Conservation (phyloP, 495 filamentous ascomycete genomes). For the Letharia lupina region DNA sequence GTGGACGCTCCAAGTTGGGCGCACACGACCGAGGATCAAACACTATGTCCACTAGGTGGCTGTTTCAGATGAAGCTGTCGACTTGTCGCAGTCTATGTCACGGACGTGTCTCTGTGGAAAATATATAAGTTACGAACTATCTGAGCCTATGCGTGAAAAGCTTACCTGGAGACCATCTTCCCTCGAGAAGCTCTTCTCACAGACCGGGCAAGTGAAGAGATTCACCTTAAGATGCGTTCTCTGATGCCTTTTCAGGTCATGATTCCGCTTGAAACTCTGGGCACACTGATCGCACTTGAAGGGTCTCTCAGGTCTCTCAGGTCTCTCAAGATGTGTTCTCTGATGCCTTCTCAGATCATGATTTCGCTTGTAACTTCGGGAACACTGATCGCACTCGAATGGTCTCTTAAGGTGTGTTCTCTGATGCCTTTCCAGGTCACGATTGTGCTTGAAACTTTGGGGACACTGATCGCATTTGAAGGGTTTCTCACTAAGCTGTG, state of each 20-base stretch:
- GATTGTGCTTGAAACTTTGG: conserved; percentile 90
- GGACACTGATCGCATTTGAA: conserved; percentile 92
- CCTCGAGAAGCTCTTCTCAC: conserved; percentile 91
- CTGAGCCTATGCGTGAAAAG: conserved; percentile 10
- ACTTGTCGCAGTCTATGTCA: conserved; percentile 70
- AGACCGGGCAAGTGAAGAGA: conserved; percentile 82
- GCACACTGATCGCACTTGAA: too few relatives aligned
- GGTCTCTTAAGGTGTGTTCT: conserved; percentile 7
- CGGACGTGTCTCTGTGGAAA: conserved; percentile 70
- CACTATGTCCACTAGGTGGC: too few relatives aligned
- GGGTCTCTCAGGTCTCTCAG: conserved; percentile 47
- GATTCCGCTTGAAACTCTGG: conserved; percentile 74
- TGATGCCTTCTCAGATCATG: too few relatives aligned
- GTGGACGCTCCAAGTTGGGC: background rate
- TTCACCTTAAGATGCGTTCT: conserved; percentile 90
- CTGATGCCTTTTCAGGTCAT: conserved; percentile 92
- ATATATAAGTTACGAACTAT: conserved; percentile 27
- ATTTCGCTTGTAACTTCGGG: too few relatives aligned
- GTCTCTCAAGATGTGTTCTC: too few relatives aligned
- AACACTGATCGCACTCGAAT: too few relatives aligned
- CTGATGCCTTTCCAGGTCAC: conserved; percentile 92
- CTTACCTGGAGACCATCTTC: conserved; percentile 94
- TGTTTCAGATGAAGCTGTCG: background rate
- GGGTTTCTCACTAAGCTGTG: conserved; percentile 63
- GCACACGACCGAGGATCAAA: background rate